Base-by-base conservation (phyloP, 2,329 filamentous ascomycete species). In the Plectosphaerella sp. region DNA sequence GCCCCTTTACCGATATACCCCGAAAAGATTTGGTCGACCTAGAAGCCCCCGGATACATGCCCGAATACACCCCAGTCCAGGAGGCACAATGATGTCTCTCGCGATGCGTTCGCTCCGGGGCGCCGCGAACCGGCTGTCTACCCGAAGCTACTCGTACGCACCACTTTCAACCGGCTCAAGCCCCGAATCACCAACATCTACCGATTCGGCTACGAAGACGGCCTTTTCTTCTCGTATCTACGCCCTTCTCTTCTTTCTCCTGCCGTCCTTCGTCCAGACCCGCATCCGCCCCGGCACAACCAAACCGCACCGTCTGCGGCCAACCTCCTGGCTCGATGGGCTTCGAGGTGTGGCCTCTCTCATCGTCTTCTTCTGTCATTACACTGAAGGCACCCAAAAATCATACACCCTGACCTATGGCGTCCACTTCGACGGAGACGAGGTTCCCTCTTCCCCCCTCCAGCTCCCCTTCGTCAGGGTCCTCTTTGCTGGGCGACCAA, bases 311-410 rank as follows among this genome's bases (percentile, higher is more conserved):
- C 58, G 58, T 36, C 37, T 67, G 9, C 72, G 73, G 55, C 65
- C 70, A 42, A 76, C 73, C 1, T 72, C 74, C 12, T 78, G 76
- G 57, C 69, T 78, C 46, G 75, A 78, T 61, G 74, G 76, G 33
- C 62, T 78, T 45, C 73, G 75, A n/a, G 76, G 76, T 22, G 62
- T 78, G 28, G 75, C 75, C 16, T 72, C 74, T 10, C 64, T 78
- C 49, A 58, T 77, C 42, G 75, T 78, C 54, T 77, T 75, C 57
- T 60, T 75, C 62, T 75, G 71, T 55, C 75, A 78, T 61, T 71
- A 73, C 61, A 71, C 69, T 28, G 69, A 76, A 59, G 68, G 69
- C 49, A 71, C 72, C 49, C 66, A 68, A 45, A 58, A 55, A 18
- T 64, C 65, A 43, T 60, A 70, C 24, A 58, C 63, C 3, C 61